These are phyloP conservation scores for Mortierella antarctica DNA, from an alignment of 192 early-diverging fungal genomes.

Conservation along the genomic window DNA sequence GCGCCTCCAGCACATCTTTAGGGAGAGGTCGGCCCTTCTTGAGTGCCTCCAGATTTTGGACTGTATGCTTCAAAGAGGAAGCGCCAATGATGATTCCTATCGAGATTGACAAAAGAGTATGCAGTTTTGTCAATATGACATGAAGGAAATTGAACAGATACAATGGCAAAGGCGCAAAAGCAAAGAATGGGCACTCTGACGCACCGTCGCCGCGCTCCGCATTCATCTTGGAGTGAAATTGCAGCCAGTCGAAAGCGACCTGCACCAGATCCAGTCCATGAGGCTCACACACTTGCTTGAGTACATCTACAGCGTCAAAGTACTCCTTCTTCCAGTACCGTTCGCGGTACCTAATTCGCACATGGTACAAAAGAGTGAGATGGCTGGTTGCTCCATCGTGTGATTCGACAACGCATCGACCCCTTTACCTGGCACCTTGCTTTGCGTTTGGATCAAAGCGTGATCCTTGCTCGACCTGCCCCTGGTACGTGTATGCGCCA, in stretches of 20 bases:
- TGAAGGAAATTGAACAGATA: too few relatives aligned
- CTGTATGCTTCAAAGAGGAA: constrained; percentile 53
- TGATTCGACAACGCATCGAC: neutral
- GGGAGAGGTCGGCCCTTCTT: constrained; percentile 64
- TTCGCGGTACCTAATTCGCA: constrained; percentile 44
- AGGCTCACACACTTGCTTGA: constrained; percentile 43
- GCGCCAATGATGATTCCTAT: constrained; percentile 49
- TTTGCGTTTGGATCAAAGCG: constrained; percentile 50
- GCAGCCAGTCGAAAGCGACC: constrained; percentile 54
- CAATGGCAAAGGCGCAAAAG: neutral
- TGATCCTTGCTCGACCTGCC: constrained; percentile 43
- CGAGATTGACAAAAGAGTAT: neutral
- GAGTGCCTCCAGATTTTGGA: constrained; percentile 61
- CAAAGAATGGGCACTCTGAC: neutral
- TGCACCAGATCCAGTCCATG: constrained; percentile 47
- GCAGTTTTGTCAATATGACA: neutral
- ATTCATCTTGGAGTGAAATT: constrained; percentile 54
- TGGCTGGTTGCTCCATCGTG: neutral
- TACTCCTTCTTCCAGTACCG: constrained; percentile 63
- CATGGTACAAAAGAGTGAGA: constrained; percentile 4
- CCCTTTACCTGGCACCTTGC: constrained; percentile 45
- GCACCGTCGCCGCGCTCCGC: constrained; percentile 46
- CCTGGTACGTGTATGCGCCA: constrained; percentile 24
- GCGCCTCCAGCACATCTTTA: constrained; percentile 57
- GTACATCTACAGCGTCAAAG: constrained; percentile 63